phyloP scores from a whole-genome alignment of 2,329 filamentous ascomycete genomes.

The Colletotrichum liriopes region DNA sequence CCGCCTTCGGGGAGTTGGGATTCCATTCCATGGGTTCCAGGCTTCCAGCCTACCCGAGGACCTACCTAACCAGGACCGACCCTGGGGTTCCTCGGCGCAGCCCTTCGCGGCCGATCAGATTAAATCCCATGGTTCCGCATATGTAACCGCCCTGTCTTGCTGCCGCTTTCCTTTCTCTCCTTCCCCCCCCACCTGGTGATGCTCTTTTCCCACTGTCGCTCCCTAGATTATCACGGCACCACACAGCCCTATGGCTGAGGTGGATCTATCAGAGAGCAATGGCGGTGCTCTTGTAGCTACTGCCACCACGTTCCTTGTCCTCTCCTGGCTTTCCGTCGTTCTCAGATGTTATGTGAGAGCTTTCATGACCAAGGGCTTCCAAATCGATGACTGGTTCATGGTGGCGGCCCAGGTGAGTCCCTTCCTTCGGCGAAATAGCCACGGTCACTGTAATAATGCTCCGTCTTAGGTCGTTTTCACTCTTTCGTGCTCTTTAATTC shows the following conservation, averaged over 20 bases:
- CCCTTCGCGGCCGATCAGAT: slow-evolving; percentile 17
- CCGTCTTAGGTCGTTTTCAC: slow-evolving; percentile 61
- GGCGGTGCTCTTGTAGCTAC: slow-evolving; percentile 55
- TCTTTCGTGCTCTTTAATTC: slow-evolving; percentile 62
- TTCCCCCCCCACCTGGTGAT: slow-evolving; percentile 15
- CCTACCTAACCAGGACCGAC: not conserved
- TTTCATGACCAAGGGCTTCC: slow-evolving; percentile 61
- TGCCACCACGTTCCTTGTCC: slow-evolving; percentile 54
- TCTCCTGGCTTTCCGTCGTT: slow-evolving; percentile 60
- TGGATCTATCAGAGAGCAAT: slow-evolving; percentile 58
- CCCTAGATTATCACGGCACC: slow-evolving; percentile 13
- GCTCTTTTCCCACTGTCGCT: slow-evolving; percentile 25
- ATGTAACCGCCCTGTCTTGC: slow-evolving; percentile 15
- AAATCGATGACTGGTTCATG: slow-evolving; percentile 71
- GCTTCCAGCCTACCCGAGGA: not conserved
- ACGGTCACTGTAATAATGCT: slow-evolving; percentile 6
- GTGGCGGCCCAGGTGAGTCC: slow-evolving; percentile 61
- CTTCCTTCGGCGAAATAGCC: slow-evolving; percentile 9
- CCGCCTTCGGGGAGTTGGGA: slow-evolving; percentile 28
- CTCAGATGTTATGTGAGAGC: slow-evolving; percentile 62
- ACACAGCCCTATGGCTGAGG: slow-evolving; percentile 51
- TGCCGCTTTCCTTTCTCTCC: slow-evolving; percentile 3
- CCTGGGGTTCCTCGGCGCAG: not conserved
- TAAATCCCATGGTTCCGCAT: slow-evolving; percentile 21
- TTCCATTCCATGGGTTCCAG: slow-evolving; percentile 11